Conservation (phyloP, 1,284 basidiomycete species). For the Peniophora sp. region DNA sequence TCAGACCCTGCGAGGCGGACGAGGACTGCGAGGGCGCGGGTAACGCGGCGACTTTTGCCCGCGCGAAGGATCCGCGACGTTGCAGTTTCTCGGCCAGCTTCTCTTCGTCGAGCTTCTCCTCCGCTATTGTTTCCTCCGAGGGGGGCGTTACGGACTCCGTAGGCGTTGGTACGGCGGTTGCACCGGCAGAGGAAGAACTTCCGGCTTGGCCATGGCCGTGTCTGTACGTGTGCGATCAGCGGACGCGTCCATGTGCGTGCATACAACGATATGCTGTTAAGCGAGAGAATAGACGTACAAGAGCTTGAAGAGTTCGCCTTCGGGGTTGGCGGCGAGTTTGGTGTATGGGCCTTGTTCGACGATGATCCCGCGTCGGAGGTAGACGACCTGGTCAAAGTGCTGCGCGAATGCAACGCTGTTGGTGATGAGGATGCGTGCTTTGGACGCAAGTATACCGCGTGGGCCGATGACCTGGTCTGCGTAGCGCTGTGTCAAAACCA, state of each 20-base stretch:
- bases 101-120: constrained; percentile 5
- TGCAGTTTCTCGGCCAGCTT: constrained; percentile 37
- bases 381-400: constrained; percentile 75
- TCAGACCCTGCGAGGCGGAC: constrained; percentile 38
- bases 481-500: no score
- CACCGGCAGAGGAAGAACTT: constrained; percentile 7
- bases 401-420: constrained; percentile 84
- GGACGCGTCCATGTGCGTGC: background rate
- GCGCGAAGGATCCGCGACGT: constrained; percentile 37
- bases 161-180: constrained; percentile 4
- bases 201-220: constrained; percentile 7
- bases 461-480: constrained; percentile 87
- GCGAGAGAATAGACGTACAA: constrained; percentile 49
- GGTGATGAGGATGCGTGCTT: constrained; percentile 85
- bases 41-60: constrained; percentile 6
- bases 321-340: constrained; percentile 53
- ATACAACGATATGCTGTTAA: background rate
- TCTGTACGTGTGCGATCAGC: constrained; percentile 2
- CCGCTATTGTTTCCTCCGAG: background rate
- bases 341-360: constrained; percentile 72
- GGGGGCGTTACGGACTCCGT: background rate
- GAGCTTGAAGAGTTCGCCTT: constrained; percentile 75
- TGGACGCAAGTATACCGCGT: constrained; percentile 74
- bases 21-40: constrained; percentile 28
- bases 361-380: constrained; percentile 79